These are phyloP conservation scores for Ilyonectria mors-panacis DNA, from an alignment of 2,329 filamentous ascomycete genomes.

Conservation along the genomic window DNA sequence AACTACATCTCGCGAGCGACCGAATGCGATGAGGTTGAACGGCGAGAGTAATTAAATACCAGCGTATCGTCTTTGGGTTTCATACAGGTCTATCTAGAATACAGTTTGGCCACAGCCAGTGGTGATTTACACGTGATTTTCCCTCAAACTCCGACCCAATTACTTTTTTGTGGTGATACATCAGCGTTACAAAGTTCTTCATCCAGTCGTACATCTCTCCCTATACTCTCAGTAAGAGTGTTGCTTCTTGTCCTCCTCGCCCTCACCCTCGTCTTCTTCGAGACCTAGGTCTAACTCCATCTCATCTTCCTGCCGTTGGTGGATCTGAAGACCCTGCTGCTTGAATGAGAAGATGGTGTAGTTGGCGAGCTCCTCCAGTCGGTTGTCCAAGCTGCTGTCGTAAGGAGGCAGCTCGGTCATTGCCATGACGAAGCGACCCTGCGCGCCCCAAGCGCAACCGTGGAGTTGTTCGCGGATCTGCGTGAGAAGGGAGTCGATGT, in stretches of 20 bases:
- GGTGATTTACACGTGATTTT: constrained; percentile 1
- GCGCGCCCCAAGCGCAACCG: constrained; percentile 54
- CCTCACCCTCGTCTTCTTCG: constrained; percentile 11
- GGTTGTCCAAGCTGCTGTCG: constrained; percentile 45
- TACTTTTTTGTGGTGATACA: constrained; percentile 20
- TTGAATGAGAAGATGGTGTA: constrained; percentile 19
- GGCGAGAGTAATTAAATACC: background rate
- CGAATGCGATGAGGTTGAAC: background rate
- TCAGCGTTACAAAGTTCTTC: constrained; percentile 16
- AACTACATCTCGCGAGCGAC: background rate
- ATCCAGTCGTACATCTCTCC: constrained; percentile 4
- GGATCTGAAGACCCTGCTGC: constrained; percentile 18
- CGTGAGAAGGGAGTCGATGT: constrained; percentile 46
- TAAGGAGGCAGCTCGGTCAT: constrained; percentile 56
- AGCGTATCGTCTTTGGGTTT: background rate
- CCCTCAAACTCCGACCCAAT: constrained; percentile 12
- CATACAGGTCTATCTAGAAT: constrained; percentile 17
- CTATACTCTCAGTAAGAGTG: background rate
- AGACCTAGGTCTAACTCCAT: background rate
- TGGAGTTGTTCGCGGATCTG: constrained; percentile 53
- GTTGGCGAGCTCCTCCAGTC: constrained; percentile 38
- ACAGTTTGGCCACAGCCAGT: background rate
- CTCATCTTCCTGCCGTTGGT: background rate
- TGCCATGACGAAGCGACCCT: constrained; percentile 57
- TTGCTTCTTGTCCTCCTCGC: background rate